Base-by-base conservation (phyloP, 108 stramenopile genomes). In the Seminavis robusta region DNA sequence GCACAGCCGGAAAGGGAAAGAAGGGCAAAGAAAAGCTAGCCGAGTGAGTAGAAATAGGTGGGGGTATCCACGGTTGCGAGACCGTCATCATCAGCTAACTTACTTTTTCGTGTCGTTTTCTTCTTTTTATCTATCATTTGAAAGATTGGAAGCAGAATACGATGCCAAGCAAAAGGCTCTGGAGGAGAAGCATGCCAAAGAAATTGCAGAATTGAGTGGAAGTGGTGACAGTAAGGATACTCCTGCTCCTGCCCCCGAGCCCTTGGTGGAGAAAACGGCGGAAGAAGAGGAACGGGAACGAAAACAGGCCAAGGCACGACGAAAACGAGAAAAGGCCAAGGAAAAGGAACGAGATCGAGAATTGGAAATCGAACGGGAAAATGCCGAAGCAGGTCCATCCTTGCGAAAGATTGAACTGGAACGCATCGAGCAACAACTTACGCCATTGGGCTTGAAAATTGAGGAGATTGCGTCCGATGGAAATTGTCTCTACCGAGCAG, bases 401-500 rank as follows among this genome's bases (percentile, higher is more conserved):
- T 63, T 60, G 30, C 67, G 84, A 23, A 42, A 73, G 17, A 48
- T 90, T 52, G 92, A 94, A 70, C 62, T 81, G 42, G 58, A 76
- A 33, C 66, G 70, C 36, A 67, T 94, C 27, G 25, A 66, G 40
- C 27, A 69, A 15, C 60, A 76, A 19, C 55, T 92, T 33, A 25
- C 61, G 3, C 78, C 82, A 0, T 67, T 64, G 10, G 47, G 61
- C 20, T 61, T 96, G 30, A 47, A 42, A 21, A 69, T 98, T 21
- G 23, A 52, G n/a, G 96, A 97, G 42, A 88, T 98, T 4, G 69
- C 71, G 23, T 84, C 94, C 11, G 97, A 98, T 70, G 97, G 97
- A 8, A 80, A 98, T 77, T 98, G 97, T 66, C 59, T 98, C 56
- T 98, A 97, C 70, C 82, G 97, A 10, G 91, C 96, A 26, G 82